Base-by-base conservation (phyloP, 768 basidiomycete genomes). In the Strobilomyces confusus region DNA sequence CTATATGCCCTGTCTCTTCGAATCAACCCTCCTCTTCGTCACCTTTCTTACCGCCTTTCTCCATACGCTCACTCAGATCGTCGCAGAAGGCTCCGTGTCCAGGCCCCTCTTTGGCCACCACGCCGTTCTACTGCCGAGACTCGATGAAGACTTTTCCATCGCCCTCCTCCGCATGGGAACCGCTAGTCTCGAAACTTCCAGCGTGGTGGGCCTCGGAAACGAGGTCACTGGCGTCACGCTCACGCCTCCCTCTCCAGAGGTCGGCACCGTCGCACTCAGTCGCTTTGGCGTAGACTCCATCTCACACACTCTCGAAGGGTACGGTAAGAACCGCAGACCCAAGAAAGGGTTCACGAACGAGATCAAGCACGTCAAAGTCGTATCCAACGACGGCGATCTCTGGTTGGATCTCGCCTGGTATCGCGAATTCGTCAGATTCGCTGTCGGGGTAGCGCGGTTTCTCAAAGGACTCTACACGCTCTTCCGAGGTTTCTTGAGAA, bases 181-280 rank as follows among this genome's bases (percentile, higher is more conserved):
- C 1, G 87, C 86, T 4, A 86, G 84, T 57, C 73, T 91, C 45
- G 89, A 91, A 64, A 83, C 86, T 0, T 89, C 87, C 0, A 83
- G 81, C 43, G 74, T 86, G 11, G 76, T 81, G 22, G 89, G 89
- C 3, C 77, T 87, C 64, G 83, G 84, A 1, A 89, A 90, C 60
- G 87, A 91, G 66, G 82, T 89, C 13, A 81, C 81, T 8, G 72
- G 77, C 5, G 74, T 89, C 45, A 58, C 69, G 13, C 45, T 71
- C 33, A 57, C 50, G 46, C 44, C 58, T 3, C 29, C 60, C 8
- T 17, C 52, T 20, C 43, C 58, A 53, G 66, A 69, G 25, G 69
- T 61, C 45, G 65, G 73, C 5, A 65, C 67, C 3, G 69, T 78
- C 13, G 67, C 75, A 44, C 64, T 82, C 30, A 70, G 68, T 45